Conservation (phyloP, 768 basidiomycete species). For the Epithele typhae region DNA sequence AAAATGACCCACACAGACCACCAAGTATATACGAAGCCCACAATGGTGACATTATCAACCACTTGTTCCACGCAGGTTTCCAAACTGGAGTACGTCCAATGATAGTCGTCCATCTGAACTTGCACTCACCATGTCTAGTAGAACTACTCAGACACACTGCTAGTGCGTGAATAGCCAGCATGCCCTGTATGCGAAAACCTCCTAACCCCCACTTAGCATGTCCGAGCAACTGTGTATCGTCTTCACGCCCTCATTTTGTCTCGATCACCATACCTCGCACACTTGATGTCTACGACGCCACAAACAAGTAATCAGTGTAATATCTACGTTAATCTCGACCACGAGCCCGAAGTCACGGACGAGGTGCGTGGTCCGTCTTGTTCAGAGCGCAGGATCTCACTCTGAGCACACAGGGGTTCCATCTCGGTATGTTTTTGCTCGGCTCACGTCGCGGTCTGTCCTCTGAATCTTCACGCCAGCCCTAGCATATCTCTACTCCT, state of each 20-base stretch:
- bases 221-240: constrained; percentile 68
- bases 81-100: constrained; percentile 66
- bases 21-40: constrained; percentile 52
- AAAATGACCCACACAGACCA: constrained; percentile 6
- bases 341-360: constrained; percentile 77
- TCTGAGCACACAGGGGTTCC: constrained; percentile 47
- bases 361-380: constrained; percentile 46
- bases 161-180: constrained; percentile 38
- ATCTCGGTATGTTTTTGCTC: constrained; percentile 1
- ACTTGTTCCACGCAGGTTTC: constrained; percentile 77
- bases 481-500: constrained; percentile 77
- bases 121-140: constrained; percentile 25
- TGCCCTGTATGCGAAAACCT: not conserved
- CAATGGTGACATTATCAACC: constrained; percentile 73
- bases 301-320: constrained; percentile 60
- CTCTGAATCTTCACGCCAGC: constrained; percentile 35
- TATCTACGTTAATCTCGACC: constrained; percentile 71
- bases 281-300: constrained; percentile 81
- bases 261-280: constrained; percentile 82
- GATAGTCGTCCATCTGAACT: not conserved
- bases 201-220: constrained; percentile 44
- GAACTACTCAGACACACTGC: constrained; percentile 81
- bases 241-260: constrained; percentile 85
- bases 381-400: constrained; percentile 11
- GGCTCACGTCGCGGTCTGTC: no score